Base-by-base conservation (phyloP, 495 filamentous ascomycete species). In the Annulohypoxylon maeteangense region DNA sequence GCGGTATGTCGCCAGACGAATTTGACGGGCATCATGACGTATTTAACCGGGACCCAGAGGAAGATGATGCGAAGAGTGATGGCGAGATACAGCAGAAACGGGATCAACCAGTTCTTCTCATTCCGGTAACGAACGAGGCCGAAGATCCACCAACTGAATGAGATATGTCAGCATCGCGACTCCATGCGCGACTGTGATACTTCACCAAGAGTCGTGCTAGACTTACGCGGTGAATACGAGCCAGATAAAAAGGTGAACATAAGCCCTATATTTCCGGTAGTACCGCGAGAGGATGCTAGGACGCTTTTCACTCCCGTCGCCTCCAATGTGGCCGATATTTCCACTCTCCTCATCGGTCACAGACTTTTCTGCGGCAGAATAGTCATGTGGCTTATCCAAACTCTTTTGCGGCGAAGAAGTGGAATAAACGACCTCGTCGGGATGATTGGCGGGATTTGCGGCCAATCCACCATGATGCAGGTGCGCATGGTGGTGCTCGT, bases 121-220 rank as follows among this genome's bases (percentile, higher is more conserved):
- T 90, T 69, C 18, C 90, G 87, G 76, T 92, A 91, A 45, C 90
- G 82, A 64, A 94, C 82, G 18, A 97, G 84, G 42, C 91, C 89
- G 45, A 89, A 91, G 63, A 95, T 94, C 93, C 92, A 97, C 94
- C 94, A 97, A 57, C 92, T 93, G 68, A 50, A 70, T 12, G 57
- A 63, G 22, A 36, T 36, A 51, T 61, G 55, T 72, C 54, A 71
- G 65, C 50, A 47, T 36, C n/a, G 47, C 45, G 59, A 65, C 60
- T 34, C 34, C 12, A 44, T 38, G 38, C 50, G 42, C 38, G 61
- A 68, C 36, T 55, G 44, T 34, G 34, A 55, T 57, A 40, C 32
- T 42, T 65, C 55, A 65, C 56, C 38, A 22, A 55, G 34, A 63
- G 53, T 54, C 42, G 23, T 36, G 57, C 16, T 22, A 64, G 40